These are phyloP conservation scores for Rehmannia glutinosa DNA, from an alignment of 257 asterid species.

Conservation along the genomic window DNA sequence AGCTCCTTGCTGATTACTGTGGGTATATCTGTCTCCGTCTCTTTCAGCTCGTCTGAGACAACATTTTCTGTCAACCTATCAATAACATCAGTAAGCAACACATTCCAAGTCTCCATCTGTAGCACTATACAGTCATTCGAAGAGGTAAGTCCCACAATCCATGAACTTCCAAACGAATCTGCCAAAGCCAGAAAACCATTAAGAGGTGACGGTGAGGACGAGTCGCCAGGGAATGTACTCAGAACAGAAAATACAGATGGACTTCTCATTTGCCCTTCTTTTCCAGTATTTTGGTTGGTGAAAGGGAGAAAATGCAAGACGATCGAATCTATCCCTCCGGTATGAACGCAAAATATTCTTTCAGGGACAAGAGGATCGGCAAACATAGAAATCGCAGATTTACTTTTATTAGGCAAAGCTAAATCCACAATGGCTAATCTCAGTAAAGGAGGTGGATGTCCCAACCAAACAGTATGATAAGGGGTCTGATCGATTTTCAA, in stretches of 20 bases:
- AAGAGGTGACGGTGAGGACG: slow-evolving; percentile 49
- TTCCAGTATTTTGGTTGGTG: slow-evolving; percentile 54
- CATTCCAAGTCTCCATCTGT: slow-evolving; percentile 78
- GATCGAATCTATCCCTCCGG: slow-evolving; percentile 79
- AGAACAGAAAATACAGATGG: slow-evolving; percentile 81
- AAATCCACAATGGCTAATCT: slow-evolving; percentile 81
- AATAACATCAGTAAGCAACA: slow-evolving; percentile 48
- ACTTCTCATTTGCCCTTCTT: slow-evolving; percentile 55
- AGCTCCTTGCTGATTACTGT: slow-evolving; percentile 85
- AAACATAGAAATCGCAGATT: slow-evolving; percentile 46
- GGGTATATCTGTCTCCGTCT: slow-evolving; percentile 32
- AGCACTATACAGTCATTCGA: slow-evolving; percentile 71
- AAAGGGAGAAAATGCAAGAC: slow-evolving; percentile 90
- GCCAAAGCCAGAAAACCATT: slow-evolving; percentile 74
- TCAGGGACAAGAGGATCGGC: slow-evolving; percentile 71
- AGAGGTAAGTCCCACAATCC: slow-evolving; percentile 81
- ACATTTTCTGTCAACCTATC: slow-evolving; percentile 32
- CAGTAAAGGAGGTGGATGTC: slow-evolving; percentile 80
- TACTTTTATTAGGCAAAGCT: slow-evolving; percentile 56
- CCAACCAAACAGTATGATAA: slow-evolving; percentile 61
- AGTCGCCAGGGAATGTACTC: slow-evolving; percentile 58
- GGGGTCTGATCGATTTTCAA: slow-evolving; percentile 44
- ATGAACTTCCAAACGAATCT: slow-evolving; percentile 81
- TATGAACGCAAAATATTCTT: slow-evolving; percentile 75
- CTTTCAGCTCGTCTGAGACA: slow-evolving; percentile 32